Evolutionary conservation across 306 rosid genomes (phyloP), one percentile per base, ranked within the genome.

Genomic region (Boehmeria nivea): DNA sequence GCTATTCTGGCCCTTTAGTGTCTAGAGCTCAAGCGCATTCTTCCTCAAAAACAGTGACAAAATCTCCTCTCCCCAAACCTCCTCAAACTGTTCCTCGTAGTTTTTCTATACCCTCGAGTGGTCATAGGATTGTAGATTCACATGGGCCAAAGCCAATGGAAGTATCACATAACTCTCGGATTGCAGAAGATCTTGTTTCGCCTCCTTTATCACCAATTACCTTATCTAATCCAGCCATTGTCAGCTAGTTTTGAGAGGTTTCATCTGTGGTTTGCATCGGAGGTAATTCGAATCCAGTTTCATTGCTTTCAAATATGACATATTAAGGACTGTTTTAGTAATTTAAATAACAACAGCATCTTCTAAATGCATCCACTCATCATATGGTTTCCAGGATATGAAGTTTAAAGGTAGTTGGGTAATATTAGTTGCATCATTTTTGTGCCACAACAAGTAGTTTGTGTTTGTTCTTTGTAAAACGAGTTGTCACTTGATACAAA

Each of bases 61-160:
- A 68, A 43, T 77, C 99, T 74, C 94, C 95, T 28, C 69, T 93
- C 64, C 95, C 96, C 63, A 71, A 33, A 24, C 99, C 99, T 61
- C 90, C 95, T 37, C 89, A 66, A 65, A 61, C 64, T 48, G 71
- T 87, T 56, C 37, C 78, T 49, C 96, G 95, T 44, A 87, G 99
- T 72, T 79, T 79, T 74, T 93, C 99, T 55, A 83, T 88, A 64
- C 99, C 96, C 17, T 81, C 93, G 16, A 78, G 82, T 62, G 69
- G 81, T 63, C 59, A 75, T 57, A 79, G 79, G 76, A 81, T 39
- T 51, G 65, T 61, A 50, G 83, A 67, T 49, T 72, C 75, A 54
- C 78, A 67, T 31, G 70, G 50, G 50, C 53, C 77, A n/a, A 72
- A 76, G 63, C 73, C 71, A 26, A 73, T 44, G 53, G 83, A 84